Base-by-base conservation (phyloP, 2,329 filamentous ascomycete genomes). In the Chalaropsis ovoidea region DNA sequence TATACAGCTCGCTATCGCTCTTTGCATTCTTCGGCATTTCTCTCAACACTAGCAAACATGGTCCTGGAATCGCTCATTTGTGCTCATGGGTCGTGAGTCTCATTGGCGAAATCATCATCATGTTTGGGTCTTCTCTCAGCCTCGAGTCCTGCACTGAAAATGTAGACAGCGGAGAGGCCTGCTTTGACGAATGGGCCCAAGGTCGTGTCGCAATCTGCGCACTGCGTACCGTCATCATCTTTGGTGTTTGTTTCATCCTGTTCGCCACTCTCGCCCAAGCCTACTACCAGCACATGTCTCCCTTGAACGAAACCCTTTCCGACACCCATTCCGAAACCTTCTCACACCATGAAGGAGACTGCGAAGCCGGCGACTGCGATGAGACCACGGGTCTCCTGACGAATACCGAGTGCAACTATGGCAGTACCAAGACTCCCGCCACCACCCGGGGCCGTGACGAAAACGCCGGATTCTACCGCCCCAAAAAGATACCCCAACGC, bases 401-500 rank as follows among this genome's bases (percentile, higher is more conserved):
- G 17, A 42, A 13, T 8, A 31, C 22, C 3, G 41, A 63, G 17
- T 35, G 41, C 19, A 27, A 62, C 8, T 67, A 64, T n/a, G 56
- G 62, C 15, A 63, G 60, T 11, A 54, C 62, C 39, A 49, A 60
- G n/a, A 22, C 56, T 35, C 67, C 69, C 67, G 39, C 70, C 70
- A 70, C 78, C 69, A 67, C 68, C 73, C 49, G 71, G 75, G 56
- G 66, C 66, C 61, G 68, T 64, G 86, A 90, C 67, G 82, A 84
- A 63, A 83, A 84, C 27, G 85, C 87, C 10, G 90, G 89, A 5
- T 97, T 95, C 80, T 95, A 95, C 74, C 87, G 93, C 70, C 92
- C 92, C 1, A 87, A 88, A 45, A 93, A 90, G 69, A 83, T 90
- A 8, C 92, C 90, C 2, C 88, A 89, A 70, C 90, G 89, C 70